A percentile compares a stretch with the other conserved stretches of the same genome.
These are phyloP conservation scores for Sphenostylis stenocarpa DNA, from an alignment of 306 rosid species.

Conservation along the genomic window DNA sequence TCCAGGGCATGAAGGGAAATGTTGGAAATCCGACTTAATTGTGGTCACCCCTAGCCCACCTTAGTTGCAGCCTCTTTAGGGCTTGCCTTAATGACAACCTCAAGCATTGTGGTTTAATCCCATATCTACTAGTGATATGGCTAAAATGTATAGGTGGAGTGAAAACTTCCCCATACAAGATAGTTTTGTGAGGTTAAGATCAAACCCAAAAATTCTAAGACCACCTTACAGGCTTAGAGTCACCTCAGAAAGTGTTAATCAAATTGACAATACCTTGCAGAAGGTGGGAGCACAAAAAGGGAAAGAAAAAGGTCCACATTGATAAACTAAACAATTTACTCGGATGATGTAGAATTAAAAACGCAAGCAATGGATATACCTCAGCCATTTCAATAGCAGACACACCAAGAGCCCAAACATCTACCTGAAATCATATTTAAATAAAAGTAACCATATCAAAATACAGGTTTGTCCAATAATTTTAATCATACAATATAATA, in stretches of 20 bases:
- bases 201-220: no score
- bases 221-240: background rate
- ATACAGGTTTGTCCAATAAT: background rate
- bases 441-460: constrained; percentile 24
- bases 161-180: no score
- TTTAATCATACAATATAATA: constrained; percentile 15
- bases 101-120: no score
- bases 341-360: background rate
- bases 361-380: constrained; percentile 50
- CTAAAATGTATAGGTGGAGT: no score
- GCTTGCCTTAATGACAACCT: no score
- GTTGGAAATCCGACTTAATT: no score
- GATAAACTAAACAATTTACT: constrained; percentile 7
- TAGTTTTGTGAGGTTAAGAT: no score
- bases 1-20: no score
- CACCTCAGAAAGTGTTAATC: background rate
- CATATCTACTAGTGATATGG: no score
- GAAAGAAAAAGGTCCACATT: background rate
- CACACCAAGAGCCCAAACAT: constrained; percentile 99
- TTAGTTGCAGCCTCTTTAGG: no score
- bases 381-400: constrained; percentile 99
- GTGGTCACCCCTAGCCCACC: no score
- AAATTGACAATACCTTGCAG: constrained; percentile 9
- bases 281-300: background rate
- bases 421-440: constrained; percentile 63